Percentiles rank a stretch among this genome's conserved stretches.
Conservation (phyloP, 139 green algal species). For the Astrephomene gubernaculifera region DNA sequence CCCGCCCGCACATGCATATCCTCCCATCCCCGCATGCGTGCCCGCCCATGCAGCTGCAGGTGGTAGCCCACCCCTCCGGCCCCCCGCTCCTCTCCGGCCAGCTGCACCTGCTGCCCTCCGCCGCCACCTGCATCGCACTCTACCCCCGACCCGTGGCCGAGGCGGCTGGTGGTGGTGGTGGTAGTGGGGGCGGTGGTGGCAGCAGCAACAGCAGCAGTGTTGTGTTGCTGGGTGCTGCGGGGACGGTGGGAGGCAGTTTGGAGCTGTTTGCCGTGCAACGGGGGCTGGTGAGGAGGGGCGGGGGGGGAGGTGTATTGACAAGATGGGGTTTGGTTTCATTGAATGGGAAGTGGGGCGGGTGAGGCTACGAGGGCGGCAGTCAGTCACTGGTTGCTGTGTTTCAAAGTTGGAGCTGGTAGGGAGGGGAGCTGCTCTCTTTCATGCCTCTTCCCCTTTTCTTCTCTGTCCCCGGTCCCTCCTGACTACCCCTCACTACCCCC, state of each 20-base stretch:
- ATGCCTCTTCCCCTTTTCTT: too few species aligned
- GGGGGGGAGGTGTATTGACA: too few species aligned
- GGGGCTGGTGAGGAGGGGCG: constrained; percentile 46
- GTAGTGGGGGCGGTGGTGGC: neutral
- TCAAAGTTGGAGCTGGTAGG: too few species aligned
- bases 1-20: neutral
- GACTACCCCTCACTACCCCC: too few species aligned
- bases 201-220: neutral
- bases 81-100: constrained; percentile 57
- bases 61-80: too few species aligned
- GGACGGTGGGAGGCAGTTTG: constrained; percentile 64
- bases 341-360: too few species aligned
- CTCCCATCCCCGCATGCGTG: neutral
- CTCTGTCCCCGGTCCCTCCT: too few species aligned
- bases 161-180: neutral
- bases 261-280: constrained; percentile 68
- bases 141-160: constrained; percentile 58
- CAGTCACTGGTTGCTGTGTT: too few species aligned
- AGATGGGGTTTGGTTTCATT: too few species aligned
- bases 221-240: constrained; percentile 62
- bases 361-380: too few species aligned
- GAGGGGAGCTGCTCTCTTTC: too few species aligned
- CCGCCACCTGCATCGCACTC: constrained; percentile 59
- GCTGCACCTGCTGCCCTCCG: constrained; percentile 68
- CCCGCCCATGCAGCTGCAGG: neutral